Evolutionary conservation across 306 rosid species (phyloP), one percentile per base, ranked within the genome.

Genomic region (Dryas octopetala): DNA sequence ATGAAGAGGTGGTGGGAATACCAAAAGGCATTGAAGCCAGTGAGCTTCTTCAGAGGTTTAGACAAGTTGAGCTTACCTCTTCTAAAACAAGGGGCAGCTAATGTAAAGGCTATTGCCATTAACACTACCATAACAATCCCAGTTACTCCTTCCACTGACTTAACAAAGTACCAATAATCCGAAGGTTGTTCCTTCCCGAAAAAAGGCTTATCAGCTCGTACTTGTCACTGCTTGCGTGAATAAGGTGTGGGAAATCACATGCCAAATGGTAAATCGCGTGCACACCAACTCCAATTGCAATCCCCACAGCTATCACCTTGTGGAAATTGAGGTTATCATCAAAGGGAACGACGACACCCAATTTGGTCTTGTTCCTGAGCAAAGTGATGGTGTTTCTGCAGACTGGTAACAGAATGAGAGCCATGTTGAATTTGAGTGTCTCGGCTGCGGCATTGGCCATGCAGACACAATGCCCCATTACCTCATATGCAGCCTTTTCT

Each of bases 21-120:
- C 93, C 93, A 89, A 74, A 89, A 89, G 43, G 93, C 88, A 64
- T 89, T 89, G 87, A 85, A 89, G 45, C 93, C 93, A 12, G 91
- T 85, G 46, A 89, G 84, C 65, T 77, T 85, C 70, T 83, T 48
- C 23, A 89, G 69, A 69, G 86, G 83, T 67, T 71, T 76, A 1
- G 91, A 1, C 38, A 28, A 28, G 38, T 85, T 82, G 51, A 87
- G 78, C 80, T 80, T 85, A 81, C 82, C 82, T 74, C 89, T 76
- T 44, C 91, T 82, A 26, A 87, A 87, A 86, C 91, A 85, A 55
- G 91, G 91, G 5, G 89, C 82, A 71, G 91, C 91, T 26, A 87
- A 63, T 9, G 89, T 84, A 74, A 87, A 87, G 0, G 91, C 89
- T 62, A 87, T 83, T 45, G 87, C 81, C 91, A 87, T 85, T 66